Evolutionary conservation across 805 yeast species (phyloP).

Genomic region (Kodamaea jinghongensis): DNA sequence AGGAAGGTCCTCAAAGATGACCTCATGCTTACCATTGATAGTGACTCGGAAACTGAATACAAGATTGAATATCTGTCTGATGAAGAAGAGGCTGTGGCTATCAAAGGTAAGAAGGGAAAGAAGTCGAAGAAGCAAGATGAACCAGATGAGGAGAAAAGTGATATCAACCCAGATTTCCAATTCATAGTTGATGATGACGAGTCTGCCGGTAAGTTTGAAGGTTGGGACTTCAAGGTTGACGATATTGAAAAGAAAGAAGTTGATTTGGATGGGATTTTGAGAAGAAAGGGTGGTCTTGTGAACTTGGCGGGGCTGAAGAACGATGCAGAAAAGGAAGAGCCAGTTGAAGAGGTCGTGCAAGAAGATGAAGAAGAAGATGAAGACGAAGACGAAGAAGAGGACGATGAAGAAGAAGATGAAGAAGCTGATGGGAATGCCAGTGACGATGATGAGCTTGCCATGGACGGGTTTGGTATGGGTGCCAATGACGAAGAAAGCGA

Average conservation of each 20-base stretch:
- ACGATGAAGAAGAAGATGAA: constrained; percentile 28
- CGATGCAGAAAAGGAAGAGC: constrained; percentile 21
- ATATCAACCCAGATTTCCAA: constrained; percentile 68
- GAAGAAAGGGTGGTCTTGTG: constrained; percentile 75
- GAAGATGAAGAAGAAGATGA: constrained; percentile 27
- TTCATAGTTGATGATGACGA: constrained; percentile 66
- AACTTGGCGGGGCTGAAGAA: constrained; percentile 44
- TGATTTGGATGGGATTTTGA: constrained; percentile 83
- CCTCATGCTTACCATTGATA: constrained; percentile 74
- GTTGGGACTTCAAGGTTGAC: constrained; percentile 80
- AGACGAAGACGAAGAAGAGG: constrained; percentile 23
- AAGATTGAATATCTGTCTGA: constrained; percentile 20
- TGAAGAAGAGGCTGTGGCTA: constrained; percentile 31
- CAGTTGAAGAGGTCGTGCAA: constrained; percentile 17
- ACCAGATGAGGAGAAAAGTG: constrained; percentile 42
- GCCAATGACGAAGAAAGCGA: constrained; percentile 44
- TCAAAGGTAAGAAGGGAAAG: constrained; percentile 16
- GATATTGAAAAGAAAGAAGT: constrained; percentile 45
- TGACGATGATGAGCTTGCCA: constrained; percentile 41
- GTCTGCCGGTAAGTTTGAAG: constrained; percentile 50
- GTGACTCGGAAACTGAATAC: constrained; percentile 60
- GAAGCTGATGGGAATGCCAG: constrained; percentile 31
- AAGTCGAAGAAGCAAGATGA: constrained; percentile 22
- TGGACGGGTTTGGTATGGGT: constrained; percentile 48
- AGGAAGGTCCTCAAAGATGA: constrained; percentile 33